Evolutionary conservation across 2,329 filamentous ascomycete species (phyloP).

Genomic region (Clarireedia sp.): DNA sequence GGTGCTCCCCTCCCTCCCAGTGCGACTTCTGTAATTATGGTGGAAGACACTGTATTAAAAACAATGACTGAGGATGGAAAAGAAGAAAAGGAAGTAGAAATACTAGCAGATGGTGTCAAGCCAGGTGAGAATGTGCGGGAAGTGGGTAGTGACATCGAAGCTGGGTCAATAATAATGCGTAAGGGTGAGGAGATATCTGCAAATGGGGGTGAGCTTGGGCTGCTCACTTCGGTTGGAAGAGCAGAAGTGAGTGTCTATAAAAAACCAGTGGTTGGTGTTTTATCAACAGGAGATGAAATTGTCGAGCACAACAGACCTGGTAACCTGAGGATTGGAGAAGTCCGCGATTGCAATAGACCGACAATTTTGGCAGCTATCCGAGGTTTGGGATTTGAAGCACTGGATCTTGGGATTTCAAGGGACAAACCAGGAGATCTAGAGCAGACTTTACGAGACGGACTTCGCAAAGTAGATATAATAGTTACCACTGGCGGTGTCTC

Average conservation of each 20-base stretch:
- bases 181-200: constrained; percentile 78
- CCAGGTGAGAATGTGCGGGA: constrained; percentile 84
- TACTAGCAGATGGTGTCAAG: constrained; percentile 68
- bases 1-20: constrained; percentile 84
- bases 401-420: constrained; percentile 80
- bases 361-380: constrained; percentile 72
- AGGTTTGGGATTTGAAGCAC: constrained; percentile 66
- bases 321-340: constrained; percentile 67
- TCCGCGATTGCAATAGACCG: constrained; percentile 87
- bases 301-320: constrained; percentile 61
- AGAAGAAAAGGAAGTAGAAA: constrained; percentile 84
- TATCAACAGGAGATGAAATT: constrained; percentile 94
- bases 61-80: constrained; percentile 68
- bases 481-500: constrained; percentile 92
- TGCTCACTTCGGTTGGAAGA: constrained; percentile 79
- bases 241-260: constrained; percentile 63
- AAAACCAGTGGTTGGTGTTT: constrained; percentile 71
- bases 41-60: constrained; percentile 80
- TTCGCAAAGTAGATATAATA: constrained; percentile 70
- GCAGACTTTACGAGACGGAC: constrained; percentile 63
- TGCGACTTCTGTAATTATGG: constrained; percentile 90
- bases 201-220: constrained; percentile 82
- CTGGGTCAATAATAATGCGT: constrained; percentile 61
- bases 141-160: constrained; percentile 75
- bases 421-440: constrained; percentile 71